These are phyloP conservation scores for Cordyceps cicadae DNA, from an alignment of 2,329 filamentous ascomycete genomes.

Conservation along the genomic window DNA sequence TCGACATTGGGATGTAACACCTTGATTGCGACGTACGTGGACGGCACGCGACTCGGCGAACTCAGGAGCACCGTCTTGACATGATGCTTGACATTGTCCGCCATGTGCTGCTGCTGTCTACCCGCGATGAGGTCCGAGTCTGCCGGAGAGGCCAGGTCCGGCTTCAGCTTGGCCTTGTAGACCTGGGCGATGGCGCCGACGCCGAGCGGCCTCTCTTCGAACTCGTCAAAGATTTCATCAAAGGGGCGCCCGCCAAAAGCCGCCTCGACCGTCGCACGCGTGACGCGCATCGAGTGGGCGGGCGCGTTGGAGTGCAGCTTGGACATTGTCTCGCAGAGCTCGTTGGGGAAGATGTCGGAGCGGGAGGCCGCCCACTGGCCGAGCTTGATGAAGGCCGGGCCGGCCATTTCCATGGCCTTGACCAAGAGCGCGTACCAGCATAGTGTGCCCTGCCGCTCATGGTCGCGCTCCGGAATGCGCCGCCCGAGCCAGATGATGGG, in stretches of 20 bases:
- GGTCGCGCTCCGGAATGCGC: constrained; percentile 53
- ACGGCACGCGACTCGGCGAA: constrained; percentile 75
- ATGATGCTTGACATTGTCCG: constrained; percentile 65
- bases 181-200: constrained; percentile 97
- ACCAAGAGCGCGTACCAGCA: constrained; percentile 96
- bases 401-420: constrained; percentile 80
- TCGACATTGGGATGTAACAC: constrained; percentile 91
- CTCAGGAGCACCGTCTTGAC: constrained; percentile 83
- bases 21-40: constrained; percentile 89
- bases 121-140: constrained; percentile 40
- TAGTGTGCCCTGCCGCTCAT: constrained; percentile 71
- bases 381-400: constrained; percentile 96
- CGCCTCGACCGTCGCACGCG: constrained; percentile 67
- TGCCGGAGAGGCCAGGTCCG: constrained; percentile 60
- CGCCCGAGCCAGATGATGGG: constrained; percentile 74
- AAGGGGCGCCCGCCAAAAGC: constrained; percentile 77
- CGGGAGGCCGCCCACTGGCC: constrained; percentile 97
- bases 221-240: constrained; percentile 92
- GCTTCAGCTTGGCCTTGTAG: constrained; percentile 87
- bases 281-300: constrained; percentile 74
- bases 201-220: constrained; percentile 78
- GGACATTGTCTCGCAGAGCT: constrained; percentile 91
- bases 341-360: constrained; percentile 88
- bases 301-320: constrained; percentile 90
- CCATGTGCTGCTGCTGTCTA: constrained; percentile 37